These are phyloP conservation scores for Skeletonema potamos DNA, from an alignment of 108 stramenopile genomes.

Conservation along the genomic window DNA sequence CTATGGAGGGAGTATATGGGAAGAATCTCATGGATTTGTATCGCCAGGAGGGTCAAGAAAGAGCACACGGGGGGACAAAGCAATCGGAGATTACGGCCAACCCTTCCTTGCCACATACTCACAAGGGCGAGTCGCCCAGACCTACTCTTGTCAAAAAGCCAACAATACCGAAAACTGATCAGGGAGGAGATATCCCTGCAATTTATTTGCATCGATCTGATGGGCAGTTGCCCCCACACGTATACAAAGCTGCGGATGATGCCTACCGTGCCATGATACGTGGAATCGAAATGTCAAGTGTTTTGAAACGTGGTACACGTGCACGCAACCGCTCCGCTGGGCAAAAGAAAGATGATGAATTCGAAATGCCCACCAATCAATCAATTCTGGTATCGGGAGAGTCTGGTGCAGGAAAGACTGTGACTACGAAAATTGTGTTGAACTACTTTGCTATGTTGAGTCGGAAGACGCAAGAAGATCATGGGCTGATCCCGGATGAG, in stretches of 20 bases:
- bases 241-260: slow-evolving; percentile 90
- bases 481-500: not conserved
- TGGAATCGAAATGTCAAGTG: slow-evolving; percentile 45
- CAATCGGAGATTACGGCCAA: not conserved
- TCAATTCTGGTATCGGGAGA: slow-evolving; percentile 86
- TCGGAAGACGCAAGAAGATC: slow-evolving; percentile 41
- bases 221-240: slow-evolving; percentile 61
- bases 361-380: slow-evolving; percentile 45
- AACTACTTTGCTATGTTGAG: slow-evolving; percentile 83
- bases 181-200: slow-evolving; percentile 24
- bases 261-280: slow-evolving; percentile 84
- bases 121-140: not conserved
- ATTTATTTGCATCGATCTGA: slow-evolving; percentile 28
- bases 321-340: slow-evolving; percentile 1
- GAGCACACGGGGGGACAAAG: not conserved
- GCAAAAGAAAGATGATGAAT: slow-evolving; percentile 14
- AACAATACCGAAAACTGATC: slow-evolving; percentile 3
- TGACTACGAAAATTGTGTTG: slow-evolving; percentile 86
- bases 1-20: slow-evolving; percentile 44
- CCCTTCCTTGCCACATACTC: not conserved
- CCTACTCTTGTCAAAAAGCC: not conserved
- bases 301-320: slow-evolving; percentile 35
- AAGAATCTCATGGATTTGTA: slow-evolving; percentile 36
- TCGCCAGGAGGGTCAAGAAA: slow-evolving; percentile 31
- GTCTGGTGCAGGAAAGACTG: slow-evolving; percentile 87